Evolutionary conservation across 2,329 filamentous ascomycete genomes (phyloP).

Genomic region (Aspergillus sojae): DNA sequence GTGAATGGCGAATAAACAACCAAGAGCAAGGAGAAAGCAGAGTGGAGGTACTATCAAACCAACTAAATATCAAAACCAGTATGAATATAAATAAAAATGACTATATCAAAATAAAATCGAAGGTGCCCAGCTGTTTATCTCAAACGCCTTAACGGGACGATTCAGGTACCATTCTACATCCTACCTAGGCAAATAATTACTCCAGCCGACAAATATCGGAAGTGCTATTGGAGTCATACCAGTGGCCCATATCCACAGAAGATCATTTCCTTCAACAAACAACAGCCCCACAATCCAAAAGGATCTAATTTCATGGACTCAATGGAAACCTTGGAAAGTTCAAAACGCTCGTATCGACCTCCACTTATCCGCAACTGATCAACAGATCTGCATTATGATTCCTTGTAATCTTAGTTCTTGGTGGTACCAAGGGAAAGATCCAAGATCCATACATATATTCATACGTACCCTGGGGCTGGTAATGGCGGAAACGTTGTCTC

Average conservation of each 20-base stretch:
- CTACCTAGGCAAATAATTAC: background rate
- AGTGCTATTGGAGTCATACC: background rate
- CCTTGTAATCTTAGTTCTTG: background rate
- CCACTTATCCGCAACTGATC: background rate
- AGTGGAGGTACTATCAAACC: too few relatives aligned
- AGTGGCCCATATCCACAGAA: background rate
- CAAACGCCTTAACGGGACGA: background rate
- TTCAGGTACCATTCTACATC: background rate
- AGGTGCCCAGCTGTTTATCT: background rate
- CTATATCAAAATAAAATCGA: background rate
- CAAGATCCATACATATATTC: background rate
- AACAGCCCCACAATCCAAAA: background rate
- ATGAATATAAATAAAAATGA: too few relatives aligned
- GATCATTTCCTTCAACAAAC: background rate
- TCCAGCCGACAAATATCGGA: background rate
- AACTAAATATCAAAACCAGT: too few relatives aligned
- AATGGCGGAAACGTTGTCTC: background rate
- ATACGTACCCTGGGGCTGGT: background rate
- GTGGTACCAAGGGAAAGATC: background rate
- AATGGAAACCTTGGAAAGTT: background rate
- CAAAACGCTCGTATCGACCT: background rate
- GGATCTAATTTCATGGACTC: background rate
- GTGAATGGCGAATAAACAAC: background rate
- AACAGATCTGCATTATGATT: background rate
- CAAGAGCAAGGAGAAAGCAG: background rate